phyloP scores from a whole-genome alignment of 352 stramenopile genomes.

The Phytopythium montanum region DNA sequence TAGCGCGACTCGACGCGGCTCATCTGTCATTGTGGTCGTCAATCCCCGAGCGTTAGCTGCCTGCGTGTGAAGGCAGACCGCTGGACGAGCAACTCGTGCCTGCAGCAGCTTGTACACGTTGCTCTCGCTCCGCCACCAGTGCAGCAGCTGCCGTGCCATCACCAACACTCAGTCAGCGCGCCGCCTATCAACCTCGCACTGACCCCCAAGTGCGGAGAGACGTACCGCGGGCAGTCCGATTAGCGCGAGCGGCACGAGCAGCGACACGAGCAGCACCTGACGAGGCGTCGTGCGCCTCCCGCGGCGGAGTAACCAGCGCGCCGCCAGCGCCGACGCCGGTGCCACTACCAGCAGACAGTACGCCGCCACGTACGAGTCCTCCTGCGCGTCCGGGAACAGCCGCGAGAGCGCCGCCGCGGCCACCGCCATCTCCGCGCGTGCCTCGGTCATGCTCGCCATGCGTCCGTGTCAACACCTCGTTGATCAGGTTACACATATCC shows the following conservation, averaged over 20 bases:
- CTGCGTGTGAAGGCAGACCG: too few relatives aligned
- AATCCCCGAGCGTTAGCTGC: not conserved
- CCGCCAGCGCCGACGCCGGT: conserved; percentile 30
- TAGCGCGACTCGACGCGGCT: conserved; percentile 43
- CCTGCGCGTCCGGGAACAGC: conserved; percentile 42
- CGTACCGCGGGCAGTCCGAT: conserved; percentile 36
- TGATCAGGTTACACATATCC: not conserved
- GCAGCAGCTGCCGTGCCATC: not conserved
- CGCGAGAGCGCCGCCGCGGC: conserved; percentile 30
- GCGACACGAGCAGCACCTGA: conserved; percentile 39
- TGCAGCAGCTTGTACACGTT: conserved; percentile 26
- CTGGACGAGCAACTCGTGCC: conserved; percentile 3
- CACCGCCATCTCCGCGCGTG: not conserved
- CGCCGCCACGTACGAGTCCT: conserved; percentile 35
- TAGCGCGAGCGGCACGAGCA: conserved; percentile 35
- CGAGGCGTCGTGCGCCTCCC: conserved; percentile 39
- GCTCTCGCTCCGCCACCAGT: conserved; percentile 22
- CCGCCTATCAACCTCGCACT: too few relatives aligned
- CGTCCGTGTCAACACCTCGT: too few relatives aligned
- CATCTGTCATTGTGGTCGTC: conserved; percentile 25
- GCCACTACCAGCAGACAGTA: conserved; percentile 48
- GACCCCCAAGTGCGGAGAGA: not conserved
- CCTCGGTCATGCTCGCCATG: not conserved
- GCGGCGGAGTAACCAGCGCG: conserved; percentile 25
- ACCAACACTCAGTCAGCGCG: not conserved